Percentiles rank a stretch among this genome's conserved stretches.
phyloP scores from a whole-genome alignment of 2,329 filamentous ascomycete species.

The Aspergillus texensis region DNA sequence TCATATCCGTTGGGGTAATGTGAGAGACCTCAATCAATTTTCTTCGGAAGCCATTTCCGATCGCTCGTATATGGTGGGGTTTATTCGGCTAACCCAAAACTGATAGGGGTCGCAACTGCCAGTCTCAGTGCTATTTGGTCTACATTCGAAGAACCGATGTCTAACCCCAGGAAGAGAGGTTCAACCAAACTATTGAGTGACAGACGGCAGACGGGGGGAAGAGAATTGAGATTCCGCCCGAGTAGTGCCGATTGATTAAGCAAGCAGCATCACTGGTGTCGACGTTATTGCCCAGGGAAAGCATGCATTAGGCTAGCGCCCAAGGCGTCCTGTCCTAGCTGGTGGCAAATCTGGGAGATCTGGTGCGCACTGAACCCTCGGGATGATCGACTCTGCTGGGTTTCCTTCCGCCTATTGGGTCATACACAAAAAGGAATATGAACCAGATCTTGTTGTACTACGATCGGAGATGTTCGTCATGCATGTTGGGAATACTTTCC shows the following conservation, averaged over 20 bases:
- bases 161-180: neutral
- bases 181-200: neutral
- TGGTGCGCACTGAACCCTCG: neutral
- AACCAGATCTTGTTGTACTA: neutral
- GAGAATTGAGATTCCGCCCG: conserved; percentile 1
- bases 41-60: conserved; percentile 8
- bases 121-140: neutral
- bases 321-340: neutral
- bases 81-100: neutral
- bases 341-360: neutral
- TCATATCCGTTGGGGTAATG: neutral
- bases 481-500: too few relatives aligned
- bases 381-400: neutral
- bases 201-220: neutral
- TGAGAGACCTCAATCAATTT: neutral
- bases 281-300: neutral
- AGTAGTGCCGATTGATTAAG: neutral
- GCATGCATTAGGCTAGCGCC: neutral
- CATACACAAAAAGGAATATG: neutral
- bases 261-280: neutral
- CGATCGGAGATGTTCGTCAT: conserved; percentile 1
- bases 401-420: neutral
- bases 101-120: neutral
- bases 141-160: neutral
- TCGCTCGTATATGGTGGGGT: neutral